Percentiles rank a stretch among this genome's conserved stretches.
These are phyloP conservation scores for Rhizophagus clarus DNA, from an alignment of 192 early-diverging fungal genomes.

Conservation along the genomic window DNA sequence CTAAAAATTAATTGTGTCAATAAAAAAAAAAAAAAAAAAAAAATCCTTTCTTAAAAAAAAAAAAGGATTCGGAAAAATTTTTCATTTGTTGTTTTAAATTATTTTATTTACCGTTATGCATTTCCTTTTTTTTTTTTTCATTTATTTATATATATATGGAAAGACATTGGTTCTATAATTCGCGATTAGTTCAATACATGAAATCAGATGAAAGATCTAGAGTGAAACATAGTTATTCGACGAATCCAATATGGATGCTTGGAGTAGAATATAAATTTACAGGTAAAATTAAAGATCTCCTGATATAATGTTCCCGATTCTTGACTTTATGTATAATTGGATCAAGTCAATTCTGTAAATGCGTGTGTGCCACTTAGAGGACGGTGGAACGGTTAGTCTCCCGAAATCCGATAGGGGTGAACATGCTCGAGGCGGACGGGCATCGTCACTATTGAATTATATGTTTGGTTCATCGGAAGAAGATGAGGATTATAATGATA, in stretches of 20 bases:
- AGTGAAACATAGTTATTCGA: constrained; percentile 37
- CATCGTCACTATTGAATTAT: constrained; percentile 26
- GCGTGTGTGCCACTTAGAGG: constrained; percentile 12
- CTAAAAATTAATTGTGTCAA: not conserved
- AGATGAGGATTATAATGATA: constrained; percentile 26
- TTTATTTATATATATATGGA: not conserved
- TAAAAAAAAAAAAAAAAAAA: not conserved
- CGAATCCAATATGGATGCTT: constrained; percentile 45
- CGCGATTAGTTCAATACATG: constrained; percentile 44
- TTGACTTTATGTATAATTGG: not conserved
- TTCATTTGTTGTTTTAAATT: not conserved
- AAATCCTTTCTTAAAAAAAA: too few relatives aligned
- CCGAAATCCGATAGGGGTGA: constrained; percentile 23
- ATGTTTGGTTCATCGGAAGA: constrained; percentile 28
- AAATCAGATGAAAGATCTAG: constrained; percentile 40
- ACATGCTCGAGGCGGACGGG: constrained; percentile 11
- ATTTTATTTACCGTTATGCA: not conserved
- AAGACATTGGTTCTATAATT: constrained; percentile 49
- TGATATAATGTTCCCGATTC: not conserved
- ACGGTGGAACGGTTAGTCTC: constrained; percentile 7
- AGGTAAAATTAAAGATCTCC: constrained; percentile 17
- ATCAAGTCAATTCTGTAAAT: constrained; percentile 8
- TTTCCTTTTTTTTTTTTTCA: constrained; percentile 1
- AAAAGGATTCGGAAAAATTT: too few relatives aligned
- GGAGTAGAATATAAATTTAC: constrained; percentile 39